Evolutionary conservation across 2,329 filamentous ascomycete species (phyloP), one percentile per base, ranked within the genome.

Genomic region (Triangularia setosa): DNA sequence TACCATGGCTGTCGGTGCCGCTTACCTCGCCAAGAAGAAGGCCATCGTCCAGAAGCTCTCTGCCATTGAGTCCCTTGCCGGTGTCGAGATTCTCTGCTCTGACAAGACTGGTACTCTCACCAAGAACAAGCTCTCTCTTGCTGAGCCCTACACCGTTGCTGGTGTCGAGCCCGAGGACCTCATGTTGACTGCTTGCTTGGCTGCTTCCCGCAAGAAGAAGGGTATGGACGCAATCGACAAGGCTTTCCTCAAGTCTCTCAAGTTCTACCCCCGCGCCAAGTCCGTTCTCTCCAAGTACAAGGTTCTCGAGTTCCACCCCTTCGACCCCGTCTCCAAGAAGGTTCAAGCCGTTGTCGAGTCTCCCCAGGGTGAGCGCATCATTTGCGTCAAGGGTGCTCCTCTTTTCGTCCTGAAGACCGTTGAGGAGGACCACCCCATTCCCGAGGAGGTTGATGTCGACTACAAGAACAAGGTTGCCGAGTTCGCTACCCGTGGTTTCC

Each of bases 221-320:
- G 92, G 92, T 82, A 93, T 96, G 69, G 92, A 96, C 76, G 91
- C 93, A 71, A 96, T 96, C 72, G 93, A 96, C 85, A 95, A 94
- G 84, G 92, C 92, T 75, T 96, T 96, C 84, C 84, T 96, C 71
- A 96, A 95, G 83, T 86, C 90, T 23, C 87, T 96, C 68, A 87
- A 87, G 75, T 89, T 83, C 81, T 96, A 96, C 77, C 92, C 92
- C 68, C 86, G 87, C 68, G 92, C 91, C 79, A 96, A 95, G 84
- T 78, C 81, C 67, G 88, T 90, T 62, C 86, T 96, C 62, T 86
- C 86, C 80, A 91, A 92, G 81, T 96, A 94, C 85, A 90, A 89
- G 79, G 90, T 93, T 65, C 79, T 94, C 70, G 87, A 93, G 54
- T 96, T 96, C 83, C 85, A 87, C 78, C 92, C 92, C 69, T 96